Conservation (phyloP, 176 grass and related monocot genomes). For the Saccharum spontaneum region DNA sequence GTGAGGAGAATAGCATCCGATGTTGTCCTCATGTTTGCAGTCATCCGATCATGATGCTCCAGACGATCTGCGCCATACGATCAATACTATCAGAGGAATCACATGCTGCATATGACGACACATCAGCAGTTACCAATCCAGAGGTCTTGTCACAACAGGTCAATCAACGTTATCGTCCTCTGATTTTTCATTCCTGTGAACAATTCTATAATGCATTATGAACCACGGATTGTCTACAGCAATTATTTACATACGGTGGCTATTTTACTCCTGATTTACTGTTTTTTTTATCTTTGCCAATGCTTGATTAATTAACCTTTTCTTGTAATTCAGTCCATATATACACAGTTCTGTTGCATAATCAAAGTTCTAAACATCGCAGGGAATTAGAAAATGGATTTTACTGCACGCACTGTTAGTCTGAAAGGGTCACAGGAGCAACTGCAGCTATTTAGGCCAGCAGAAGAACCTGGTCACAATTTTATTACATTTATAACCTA, state of each 20-base stretch:
- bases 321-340: not conserved
- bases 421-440: not conserved
- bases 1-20: constrained; percentile 4
- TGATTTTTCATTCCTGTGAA: not conserved
- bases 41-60: not conserved
- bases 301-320: not conserved
- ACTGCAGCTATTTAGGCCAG: not conserved
- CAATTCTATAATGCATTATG: not conserved
- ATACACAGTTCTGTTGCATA: not conserved
- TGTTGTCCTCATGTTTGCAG: not conserved
- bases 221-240: not conserved
- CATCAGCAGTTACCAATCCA: not conserved
- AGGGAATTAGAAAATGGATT: not conserved
- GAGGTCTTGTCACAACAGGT: not conserved
- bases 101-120: not conserved
- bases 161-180: not conserved
- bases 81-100: constrained; percentile 13
- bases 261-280: not conserved
- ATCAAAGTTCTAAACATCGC: not conserved
- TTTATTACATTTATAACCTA: not conserved
- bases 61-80: constrained; percentile 3
- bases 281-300: not conserved
- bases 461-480: not conserved
- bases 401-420: not conserved
- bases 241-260: not conserved